A percentile compares a stretch with the other conserved stretches of the same genome.
These are phyloP conservation scores for Thalassiosira livingstoniorum DNA, from an alignment of 352 stramenopile genomes.

Conservation along the genomic window DNA sequence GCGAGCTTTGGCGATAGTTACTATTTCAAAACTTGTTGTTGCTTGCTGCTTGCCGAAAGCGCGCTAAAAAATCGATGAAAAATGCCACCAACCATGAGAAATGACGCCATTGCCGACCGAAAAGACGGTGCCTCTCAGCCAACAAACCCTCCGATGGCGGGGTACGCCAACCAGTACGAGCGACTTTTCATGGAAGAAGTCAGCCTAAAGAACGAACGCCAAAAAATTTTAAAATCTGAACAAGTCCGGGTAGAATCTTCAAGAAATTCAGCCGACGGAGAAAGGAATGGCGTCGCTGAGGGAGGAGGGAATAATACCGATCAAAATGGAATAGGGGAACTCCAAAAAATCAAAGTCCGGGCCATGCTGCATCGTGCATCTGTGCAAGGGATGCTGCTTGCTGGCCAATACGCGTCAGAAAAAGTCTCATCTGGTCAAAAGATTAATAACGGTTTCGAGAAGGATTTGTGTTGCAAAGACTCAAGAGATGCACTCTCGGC, in stretches of 20 bases:
- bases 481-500: slow-evolving; percentile 30
- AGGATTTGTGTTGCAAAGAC: slow-evolving; percentile 20
- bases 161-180: slow-evolving; percentile 53
- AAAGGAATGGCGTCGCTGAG: neutral
- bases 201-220: slow-evolving; percentile 24
- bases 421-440: too few species aligned
- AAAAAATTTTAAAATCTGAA: slow-evolving; percentile 28
- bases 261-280: neutral
- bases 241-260: neutral
- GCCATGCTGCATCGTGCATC: slow-evolving; percentile 50
- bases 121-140: slow-evolving; percentile 8
- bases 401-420: slow-evolving; percentile 22
- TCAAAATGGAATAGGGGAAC: neutral
- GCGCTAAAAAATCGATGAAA: too few species aligned
- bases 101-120: neutral
- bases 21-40: too few species aligned
- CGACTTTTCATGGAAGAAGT: slow-evolving; percentile 44
- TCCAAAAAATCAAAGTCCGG: slow-evolving; percentile 35
- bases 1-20: too few species aligned
- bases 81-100: too few species aligned
- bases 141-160: slow-evolving; percentile 28
- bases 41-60: too few species aligned
- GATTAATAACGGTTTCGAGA: neutral
- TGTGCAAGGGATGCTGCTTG: slow-evolving; percentile 35
- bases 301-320: slow-evolving; percentile 7